Percentiles rank a stretch among this genome's conserved stretches.
Conservation (phyloP, 768 basidiomycete genomes). For the Leccinum rimulosum region DNA sequence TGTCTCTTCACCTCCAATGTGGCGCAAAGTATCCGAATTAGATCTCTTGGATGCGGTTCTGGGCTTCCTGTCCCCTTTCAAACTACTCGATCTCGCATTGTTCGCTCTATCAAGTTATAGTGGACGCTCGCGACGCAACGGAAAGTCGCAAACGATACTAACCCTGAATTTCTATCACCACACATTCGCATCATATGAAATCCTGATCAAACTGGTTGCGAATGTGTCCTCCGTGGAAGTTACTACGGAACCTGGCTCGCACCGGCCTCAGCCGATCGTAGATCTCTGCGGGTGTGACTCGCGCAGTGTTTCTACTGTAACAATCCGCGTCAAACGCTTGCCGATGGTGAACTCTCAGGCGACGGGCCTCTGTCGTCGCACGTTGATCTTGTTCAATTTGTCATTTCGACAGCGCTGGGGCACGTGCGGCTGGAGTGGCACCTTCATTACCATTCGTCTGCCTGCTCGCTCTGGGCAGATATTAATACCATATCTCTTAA, state of each 20-base stretch:
- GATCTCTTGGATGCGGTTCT: neutral
- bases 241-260: neutral
- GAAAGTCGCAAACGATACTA: conserved; percentile 4
- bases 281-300: conserved; percentile 10
- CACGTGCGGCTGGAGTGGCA: conserved; percentile 1
- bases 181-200: conserved; percentile 1
- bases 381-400: neutral
- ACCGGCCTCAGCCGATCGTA: neutral
- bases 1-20: conserved; percentile 8
- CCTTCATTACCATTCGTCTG: neutral
- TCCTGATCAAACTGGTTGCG: conserved; percentile 2
- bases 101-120: conserved; percentile 24
- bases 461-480: neutral
- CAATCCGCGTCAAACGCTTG: neutral
- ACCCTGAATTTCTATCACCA: conserved; percentile 11
- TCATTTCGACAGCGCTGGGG: neutral
- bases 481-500: neutral
- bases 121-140: neutral
- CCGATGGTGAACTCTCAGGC: neutral
- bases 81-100: conserved; percentile 22
- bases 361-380: no score
- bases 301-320: neutral
- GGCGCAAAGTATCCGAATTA: conserved; percentile 7
- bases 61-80: conserved; percentile 9
- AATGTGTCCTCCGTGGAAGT: conserved; percentile 1